Evolutionary conservation across 2,329 filamentous ascomycete species (phyloP).

Genomic region (Purpureocillium lavendulum): DNA sequence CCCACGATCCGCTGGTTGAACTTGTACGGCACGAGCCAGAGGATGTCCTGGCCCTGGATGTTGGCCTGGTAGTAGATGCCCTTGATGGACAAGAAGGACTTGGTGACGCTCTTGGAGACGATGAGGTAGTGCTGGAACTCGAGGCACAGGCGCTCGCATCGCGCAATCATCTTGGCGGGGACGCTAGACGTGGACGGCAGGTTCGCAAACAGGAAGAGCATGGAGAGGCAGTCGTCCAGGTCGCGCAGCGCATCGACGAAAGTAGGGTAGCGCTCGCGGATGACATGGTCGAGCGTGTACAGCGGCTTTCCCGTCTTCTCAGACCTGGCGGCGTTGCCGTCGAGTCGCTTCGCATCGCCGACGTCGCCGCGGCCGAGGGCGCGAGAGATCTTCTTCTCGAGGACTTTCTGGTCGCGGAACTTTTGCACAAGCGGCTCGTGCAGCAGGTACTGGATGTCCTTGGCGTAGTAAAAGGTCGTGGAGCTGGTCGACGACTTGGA

Average conservation of each 20-base stretch:
- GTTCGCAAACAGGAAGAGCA: slow-evolving; percentile 96
- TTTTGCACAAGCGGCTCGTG: slow-evolving; percentile 91
- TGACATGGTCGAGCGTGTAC: slow-evolving; percentile 91
- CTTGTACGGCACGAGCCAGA: slow-evolving; percentile 96
- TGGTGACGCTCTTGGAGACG: slow-evolving; percentile 79
- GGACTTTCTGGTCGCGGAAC: slow-evolving; percentile 92
- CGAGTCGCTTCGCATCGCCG: slow-evolving; percentile 76
- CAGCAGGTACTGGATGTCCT: slow-evolving; percentile 96
- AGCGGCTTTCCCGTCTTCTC: slow-evolving; percentile 86
- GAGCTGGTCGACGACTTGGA: slow-evolving; percentile 82
- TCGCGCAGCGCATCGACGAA: slow-evolving; percentile 92
- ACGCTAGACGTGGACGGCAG: slow-evolving; percentile 84
- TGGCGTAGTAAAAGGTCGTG: slow-evolving; percentile 86
- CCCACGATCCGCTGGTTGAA: slow-evolving; percentile 93
- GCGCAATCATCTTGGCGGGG: slow-evolving; percentile 88
- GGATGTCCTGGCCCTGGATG: slow-evolving; percentile 91
- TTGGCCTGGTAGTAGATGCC: slow-evolving; percentile 99
- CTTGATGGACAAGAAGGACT: slow-evolving; percentile 97
- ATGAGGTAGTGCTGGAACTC: slow-evolving; percentile 99
- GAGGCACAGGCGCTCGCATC: slow-evolving; percentile 84
- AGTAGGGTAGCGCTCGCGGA: slow-evolving; percentile 95
- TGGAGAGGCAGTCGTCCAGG: slow-evolving; percentile 90
- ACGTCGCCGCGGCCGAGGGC: slow-evolving; percentile 89
- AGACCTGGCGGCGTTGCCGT: slow-evolving; percentile 75
- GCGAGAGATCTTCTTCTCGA: slow-evolving; percentile 95